Evolutionary conservation across 768 basidiomycete species (phyloP), one percentile per base, ranked within the genome.

Genomic region (Agrocybe pediades): DNA sequence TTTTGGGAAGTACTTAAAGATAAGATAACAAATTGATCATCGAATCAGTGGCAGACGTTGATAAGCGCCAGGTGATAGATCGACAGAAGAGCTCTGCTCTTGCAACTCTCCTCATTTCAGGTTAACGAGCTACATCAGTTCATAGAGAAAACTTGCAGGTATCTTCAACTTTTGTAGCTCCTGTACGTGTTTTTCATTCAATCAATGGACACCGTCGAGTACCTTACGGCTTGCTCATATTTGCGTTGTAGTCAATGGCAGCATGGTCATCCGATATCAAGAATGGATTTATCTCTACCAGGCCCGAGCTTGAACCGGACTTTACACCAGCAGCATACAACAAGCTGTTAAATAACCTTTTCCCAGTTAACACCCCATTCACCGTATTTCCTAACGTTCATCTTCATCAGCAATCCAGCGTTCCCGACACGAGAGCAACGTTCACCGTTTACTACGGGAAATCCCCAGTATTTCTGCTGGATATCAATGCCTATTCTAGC

Each of bases 331-430:
- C 62, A 45, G 59, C 70, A 4, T 73, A 71, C 56, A 74, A 71
- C 59, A 72, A 71, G 46, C 67, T 74, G 9, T 56, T 74, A 16
- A 61, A 70, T 57, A 68, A 64, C 1, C 66, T 73, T 21, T 74
- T 73, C 57, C 68, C 71, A 17, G 59, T 62, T 19, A 68, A 70
- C 49, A 64, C 67, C 1, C 62, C 65, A n/a, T 73, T 66, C 58
- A 63, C 65, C 7, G 70, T 72, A 51, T 58, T 60, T n/a, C 70
- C 71, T 2, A 55, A 64, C 29, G 68, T 61, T n/a, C 62, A 57
- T 5, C 49, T 47, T 2, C 51, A 60, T 15, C 53, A 54, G 16
- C 59, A 62, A 5, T 41, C 29, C 11, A 40, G 24, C 13, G 42
- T 29, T 3, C 40, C 55, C 3, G 56, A 52, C 6, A 44, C 57